Conservation (phyloP, 2,329 filamentous ascomycete genomes). For the Aspergillus sp. region DNA sequence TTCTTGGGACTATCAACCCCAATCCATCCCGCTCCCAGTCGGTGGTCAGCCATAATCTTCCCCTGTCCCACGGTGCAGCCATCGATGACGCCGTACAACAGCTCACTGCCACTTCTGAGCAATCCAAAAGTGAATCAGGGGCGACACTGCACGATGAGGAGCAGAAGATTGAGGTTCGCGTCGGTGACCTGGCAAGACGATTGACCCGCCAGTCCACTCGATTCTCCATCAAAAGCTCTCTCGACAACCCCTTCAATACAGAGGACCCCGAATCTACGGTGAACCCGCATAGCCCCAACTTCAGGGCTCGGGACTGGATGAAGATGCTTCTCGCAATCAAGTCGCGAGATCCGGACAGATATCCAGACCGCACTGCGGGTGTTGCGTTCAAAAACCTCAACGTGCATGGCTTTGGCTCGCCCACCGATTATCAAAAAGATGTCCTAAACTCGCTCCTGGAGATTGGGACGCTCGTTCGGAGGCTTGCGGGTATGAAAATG, state of each 20-base stretch:
- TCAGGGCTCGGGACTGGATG: constrained; percentile 20
- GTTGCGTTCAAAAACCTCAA: constrained; percentile 51
- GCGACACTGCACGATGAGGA: constrained; percentile 11
- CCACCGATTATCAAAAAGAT: constrained; percentile 65
- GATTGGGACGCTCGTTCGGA: constrained; percentile 34
- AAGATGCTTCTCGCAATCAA: constrained; percentile 18
- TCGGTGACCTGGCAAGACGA: constrained; percentile 10
- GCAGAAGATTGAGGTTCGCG: constrained; percentile 6
- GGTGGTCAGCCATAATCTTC: constrained; percentile 16
- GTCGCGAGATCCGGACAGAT: constrained; percentile 17
- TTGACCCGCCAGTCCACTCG: constrained; percentile 21
- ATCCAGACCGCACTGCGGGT: constrained; percentile 6
- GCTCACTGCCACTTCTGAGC: background rate
- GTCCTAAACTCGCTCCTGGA: constrained; percentile 57
- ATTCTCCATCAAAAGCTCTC: constrained; percentile 11
- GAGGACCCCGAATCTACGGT: constrained; percentile 17
- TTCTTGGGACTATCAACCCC: constrained; percentile 9
- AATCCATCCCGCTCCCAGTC: constrained; percentile 12
- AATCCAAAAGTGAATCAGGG: constrained; percentile 14
- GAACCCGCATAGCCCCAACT: constrained; percentile 19
- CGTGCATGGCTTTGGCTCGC: constrained; percentile 63
- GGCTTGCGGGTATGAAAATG: constrained; percentile 13
- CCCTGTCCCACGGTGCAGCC: background rate
- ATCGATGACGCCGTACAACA: background rate
- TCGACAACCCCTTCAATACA: constrained; percentile 17